Evolutionary conservation across 768 basidiomycete genomes (phyloP).

Genomic region (Kwoniella europaea): DNA sequence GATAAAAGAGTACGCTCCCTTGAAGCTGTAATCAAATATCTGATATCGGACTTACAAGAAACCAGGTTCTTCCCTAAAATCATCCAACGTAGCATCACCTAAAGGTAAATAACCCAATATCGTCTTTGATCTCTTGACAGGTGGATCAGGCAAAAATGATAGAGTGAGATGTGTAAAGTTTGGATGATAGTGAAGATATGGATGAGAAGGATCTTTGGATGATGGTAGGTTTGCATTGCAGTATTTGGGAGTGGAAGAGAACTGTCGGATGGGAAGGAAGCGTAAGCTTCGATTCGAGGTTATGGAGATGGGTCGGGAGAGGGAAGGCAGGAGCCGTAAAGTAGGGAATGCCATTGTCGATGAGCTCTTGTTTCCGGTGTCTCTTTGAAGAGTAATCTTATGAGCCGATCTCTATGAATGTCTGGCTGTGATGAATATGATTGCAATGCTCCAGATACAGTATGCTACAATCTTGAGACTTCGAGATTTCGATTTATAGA

Average conservation of each 20-base stretch:
- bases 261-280: neutral
- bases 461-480: too few species aligned
- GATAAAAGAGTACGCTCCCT: neutral
- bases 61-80: constrained; percentile 50
- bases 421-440: too few species aligned
- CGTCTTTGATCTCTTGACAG: constrained; percentile 36
- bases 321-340: too few species aligned
- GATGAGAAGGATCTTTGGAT: constrained; percentile 52
- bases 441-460: too few species aligned
- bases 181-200: constrained; percentile 54
- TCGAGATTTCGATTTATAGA: too few species aligned
- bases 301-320: neutral
- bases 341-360: too few species aligned
- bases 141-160: constrained; percentile 49
- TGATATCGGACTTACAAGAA: constrained; percentile 44
- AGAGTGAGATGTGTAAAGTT: constrained; percentile 37
- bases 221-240: neutral
- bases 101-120: constrained; percentile 52
- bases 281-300: neutral
- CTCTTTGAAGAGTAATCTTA: too few species aligned
- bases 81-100: constrained; percentile 36
- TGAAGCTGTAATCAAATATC: neutral
- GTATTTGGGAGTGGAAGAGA: neutral
- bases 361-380: too few species aligned
- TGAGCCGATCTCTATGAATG: too few species aligned